These are phyloP conservation scores for Trypanosoma scelopori DNA, from an alignment of 208 protist genomes.

Conservation along the genomic window DNA sequence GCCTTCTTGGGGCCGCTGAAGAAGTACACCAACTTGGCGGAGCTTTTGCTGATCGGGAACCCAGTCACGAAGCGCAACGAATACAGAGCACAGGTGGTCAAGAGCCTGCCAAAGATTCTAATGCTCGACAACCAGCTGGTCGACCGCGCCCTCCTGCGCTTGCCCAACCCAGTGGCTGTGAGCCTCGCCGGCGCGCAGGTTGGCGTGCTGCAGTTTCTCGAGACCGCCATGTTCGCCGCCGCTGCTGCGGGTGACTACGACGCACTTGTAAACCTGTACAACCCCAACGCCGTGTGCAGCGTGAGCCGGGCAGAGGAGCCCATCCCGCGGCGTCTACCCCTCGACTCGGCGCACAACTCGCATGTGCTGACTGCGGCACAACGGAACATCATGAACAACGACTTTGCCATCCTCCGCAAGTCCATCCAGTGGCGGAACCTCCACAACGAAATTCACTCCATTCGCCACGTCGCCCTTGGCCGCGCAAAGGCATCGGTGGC, in stretches of 20 bases:
- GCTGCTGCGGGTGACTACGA: constrained; percentile 26
- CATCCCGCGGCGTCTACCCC: constrained; percentile 52
- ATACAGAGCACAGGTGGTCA: constrained; percentile 46
- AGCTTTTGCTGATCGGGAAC: constrained; percentile 74
- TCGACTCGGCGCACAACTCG: constrained; percentile 47
- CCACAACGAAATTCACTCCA: constrained; percentile 41
- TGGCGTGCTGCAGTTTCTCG: constrained; percentile 38
- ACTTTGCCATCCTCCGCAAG: constrained; percentile 44
- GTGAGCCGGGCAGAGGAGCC: constrained; percentile 55
- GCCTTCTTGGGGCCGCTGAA: constrained; percentile 58
- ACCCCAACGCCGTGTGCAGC: constrained; percentile 27
- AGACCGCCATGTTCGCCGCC: constrained; percentile 35
- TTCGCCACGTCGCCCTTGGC: constrained; percentile 50
- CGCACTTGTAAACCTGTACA: constrained; percentile 24
- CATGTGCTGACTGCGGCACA: constrained; percentile 44
- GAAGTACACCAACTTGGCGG: constrained; percentile 59
- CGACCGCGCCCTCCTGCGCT: constrained; percentile 44
- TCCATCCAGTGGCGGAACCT: constrained; percentile 66
- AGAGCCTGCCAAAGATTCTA: constrained; percentile 47
- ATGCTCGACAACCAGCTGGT: constrained; percentile 64
- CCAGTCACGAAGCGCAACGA: constrained; percentile 40
- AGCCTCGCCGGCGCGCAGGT: constrained; percentile 26
- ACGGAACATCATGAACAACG: constrained; percentile 55
- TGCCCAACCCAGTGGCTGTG: constrained; percentile 63
- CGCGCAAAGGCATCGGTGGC: constrained; percentile 47